Percentiles rank a stretch among this genome's conserved stretches.
Conservation (phyloP, 768 basidiomycete genomes). For the Rhizopogon vesiculosus region DNA sequence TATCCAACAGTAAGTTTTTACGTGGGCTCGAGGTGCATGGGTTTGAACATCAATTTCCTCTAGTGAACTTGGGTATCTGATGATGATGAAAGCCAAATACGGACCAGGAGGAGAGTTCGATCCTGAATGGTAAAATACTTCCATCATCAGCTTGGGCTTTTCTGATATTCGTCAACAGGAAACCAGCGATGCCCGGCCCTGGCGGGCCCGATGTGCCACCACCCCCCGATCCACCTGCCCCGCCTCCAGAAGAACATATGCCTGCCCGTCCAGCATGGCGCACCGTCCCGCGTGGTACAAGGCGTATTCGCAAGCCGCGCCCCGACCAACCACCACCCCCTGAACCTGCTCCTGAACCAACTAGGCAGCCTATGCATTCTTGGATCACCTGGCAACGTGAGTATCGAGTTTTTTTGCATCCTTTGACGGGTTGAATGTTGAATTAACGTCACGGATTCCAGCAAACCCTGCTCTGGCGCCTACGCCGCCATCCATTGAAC, state of each 20-base stretch:
- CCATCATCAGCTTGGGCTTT: neutral
- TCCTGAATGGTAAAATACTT: conserved; percentile 60
- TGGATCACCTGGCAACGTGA: conserved; percentile 70
- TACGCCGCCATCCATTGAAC: conserved; percentile 56
- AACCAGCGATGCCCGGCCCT: conserved; percentile 38
- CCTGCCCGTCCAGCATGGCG: conserved; percentile 46
- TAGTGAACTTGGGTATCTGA: conserved; percentile 72
- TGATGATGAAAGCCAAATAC: conserved; percentile 70
- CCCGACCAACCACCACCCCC: conserved; percentile 30
- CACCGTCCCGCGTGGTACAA: conserved; percentile 34
- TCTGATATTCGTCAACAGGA: conserved; percentile 26
- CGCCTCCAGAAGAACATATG: conserved; percentile 38
- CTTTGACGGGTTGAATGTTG: neutral
- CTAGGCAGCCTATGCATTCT: conserved; percentile 39
- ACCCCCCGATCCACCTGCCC: conserved; percentile 37
- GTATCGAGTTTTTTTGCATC: conserved; percentile 21
- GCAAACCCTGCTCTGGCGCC: conserved; percentile 55
- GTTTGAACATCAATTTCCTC: neutral
- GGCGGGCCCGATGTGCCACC: conserved; percentile 39
- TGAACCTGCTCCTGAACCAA: conserved; percentile 30
- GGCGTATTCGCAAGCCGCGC: conserved; percentile 40
- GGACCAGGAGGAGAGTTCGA: conserved; percentile 86
- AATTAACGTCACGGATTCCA: conserved; percentile 22
- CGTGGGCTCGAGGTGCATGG: neutral
- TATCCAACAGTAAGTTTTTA: conserved; percentile 64